Evolutionary conservation across 148 eudicot species (phyloP).

Genomic region (Nepenthes mirabilis): DNA sequence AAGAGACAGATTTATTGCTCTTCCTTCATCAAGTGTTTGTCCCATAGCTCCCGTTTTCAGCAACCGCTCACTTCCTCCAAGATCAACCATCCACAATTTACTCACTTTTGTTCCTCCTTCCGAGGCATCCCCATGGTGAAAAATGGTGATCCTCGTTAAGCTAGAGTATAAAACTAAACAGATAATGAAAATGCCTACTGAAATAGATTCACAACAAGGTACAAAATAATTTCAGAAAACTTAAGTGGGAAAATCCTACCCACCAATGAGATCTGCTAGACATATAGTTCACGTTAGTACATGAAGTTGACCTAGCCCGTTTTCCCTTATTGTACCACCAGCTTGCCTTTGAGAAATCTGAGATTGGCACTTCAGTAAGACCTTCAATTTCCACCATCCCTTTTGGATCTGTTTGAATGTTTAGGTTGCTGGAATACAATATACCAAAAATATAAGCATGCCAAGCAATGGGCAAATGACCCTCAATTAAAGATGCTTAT

Average conservation of each 20-base stretch:
- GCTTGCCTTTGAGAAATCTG: conserved; percentile 49
- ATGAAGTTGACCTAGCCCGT: conserved; percentile 65
- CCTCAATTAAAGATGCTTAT: background rate
- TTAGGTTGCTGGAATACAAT: conserved; percentile 39
- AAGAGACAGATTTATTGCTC: conserved; percentile 72
- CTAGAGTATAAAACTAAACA: conserved; percentile 43
- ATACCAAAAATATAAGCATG: background rate
- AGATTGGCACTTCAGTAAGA: conserved; percentile 40
- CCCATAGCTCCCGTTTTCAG: conserved; percentile 74
- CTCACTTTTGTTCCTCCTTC: conserved; percentile 34
- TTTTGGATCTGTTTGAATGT: conserved; percentile 55
- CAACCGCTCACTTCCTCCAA: conserved; percentile 70
- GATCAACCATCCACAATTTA: conserved; percentile 86
- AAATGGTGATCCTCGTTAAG: conserved; percentile 63
- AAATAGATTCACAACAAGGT: conserved; percentile 9
- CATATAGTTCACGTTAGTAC: conserved; percentile 54
- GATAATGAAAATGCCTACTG: conserved; percentile 25
- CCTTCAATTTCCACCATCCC: conserved; percentile 68
- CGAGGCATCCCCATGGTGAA: conserved; percentile 30
- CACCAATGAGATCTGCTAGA: conserved; percentile 85
- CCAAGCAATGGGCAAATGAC: background rate
- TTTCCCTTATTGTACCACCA: conserved; percentile 71
- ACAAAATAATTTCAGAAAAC: background rate
- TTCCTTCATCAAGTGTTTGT: conserved; percentile 58
- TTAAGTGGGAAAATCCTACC: conserved; percentile 14